These are phyloP conservation scores for Chaetomium globosum DNA, from an alignment of 2,329 filamentous ascomycete genomes.

Conservation along the genomic window DNA sequence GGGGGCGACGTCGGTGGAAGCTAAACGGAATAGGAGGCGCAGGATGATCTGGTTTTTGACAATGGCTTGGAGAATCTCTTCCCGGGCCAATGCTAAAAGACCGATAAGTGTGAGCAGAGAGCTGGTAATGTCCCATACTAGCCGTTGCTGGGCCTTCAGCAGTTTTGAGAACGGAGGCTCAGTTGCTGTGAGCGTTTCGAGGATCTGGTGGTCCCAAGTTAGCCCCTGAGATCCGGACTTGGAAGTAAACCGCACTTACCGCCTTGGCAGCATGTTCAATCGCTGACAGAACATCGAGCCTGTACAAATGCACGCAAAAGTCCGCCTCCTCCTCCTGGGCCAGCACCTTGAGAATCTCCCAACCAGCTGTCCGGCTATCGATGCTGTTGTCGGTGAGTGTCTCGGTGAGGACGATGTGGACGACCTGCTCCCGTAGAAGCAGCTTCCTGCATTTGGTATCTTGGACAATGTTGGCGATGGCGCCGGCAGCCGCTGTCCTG, in stretches of 20 bases:
- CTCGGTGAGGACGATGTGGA: conserved; percentile 64
- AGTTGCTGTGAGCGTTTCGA: conserved; percentile 47
- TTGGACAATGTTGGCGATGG: conserved; percentile 64
- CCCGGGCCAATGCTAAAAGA: conserved; percentile 60
- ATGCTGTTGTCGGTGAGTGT: conserved; percentile 65
- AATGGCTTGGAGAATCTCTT: conserved; percentile 62
- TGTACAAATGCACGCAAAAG: conserved; percentile 67
- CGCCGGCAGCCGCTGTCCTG: conserved; percentile 61
- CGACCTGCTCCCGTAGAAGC: conserved; percentile 66
- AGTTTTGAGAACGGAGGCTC: conserved; percentile 51
- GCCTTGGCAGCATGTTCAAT: conserved; percentile 59
- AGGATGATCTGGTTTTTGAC: conserved; percentile 53
- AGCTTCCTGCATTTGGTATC: conserved; percentile 65
- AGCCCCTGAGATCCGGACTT: conserved; percentile 3
- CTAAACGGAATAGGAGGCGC: conserved; percentile 58
- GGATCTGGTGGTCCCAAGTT: conserved; percentile 42
- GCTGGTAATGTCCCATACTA: conserved; percentile 57
- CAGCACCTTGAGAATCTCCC: conserved; percentile 65
- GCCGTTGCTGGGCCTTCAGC: conserved; percentile 56
- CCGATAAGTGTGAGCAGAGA: conserved; percentile 58
- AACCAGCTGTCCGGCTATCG: conserved; percentile 67
- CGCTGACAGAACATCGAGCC: conserved; percentile 63
- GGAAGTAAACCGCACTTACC: conserved; percentile 45
- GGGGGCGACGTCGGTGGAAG: conserved; percentile 47
- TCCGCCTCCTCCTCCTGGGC: conserved; percentile 66